A percentile compares a stretch with the other conserved stretches of the same genome.
Evolutionary conservation across 306 rosid species (phyloP).

Genomic region (Macrotyloma uniflorum): DNA sequence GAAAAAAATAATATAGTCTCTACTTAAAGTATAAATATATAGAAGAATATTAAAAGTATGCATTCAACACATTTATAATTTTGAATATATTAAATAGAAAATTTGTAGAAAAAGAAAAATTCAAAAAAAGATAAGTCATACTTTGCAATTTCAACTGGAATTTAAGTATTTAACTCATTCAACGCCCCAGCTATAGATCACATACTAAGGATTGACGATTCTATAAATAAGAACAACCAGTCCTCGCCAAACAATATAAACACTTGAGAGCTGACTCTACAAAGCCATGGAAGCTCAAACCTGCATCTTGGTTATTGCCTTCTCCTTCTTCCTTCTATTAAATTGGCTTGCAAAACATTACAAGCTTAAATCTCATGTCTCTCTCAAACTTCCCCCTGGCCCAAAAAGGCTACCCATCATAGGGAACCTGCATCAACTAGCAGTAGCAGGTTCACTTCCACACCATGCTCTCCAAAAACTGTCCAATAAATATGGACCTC

Average conservation of each 20-base stretch:
- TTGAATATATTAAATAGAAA: too few species aligned
- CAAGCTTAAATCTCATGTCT: background rate
- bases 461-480: conserved; percentile 9
- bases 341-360: background rate
- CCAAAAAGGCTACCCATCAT: conserved; percentile 35
- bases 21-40: too few species aligned
- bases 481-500: conserved; percentile 21
- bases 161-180: background rate
- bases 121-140: too few species aligned
- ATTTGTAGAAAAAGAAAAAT: too few species aligned
- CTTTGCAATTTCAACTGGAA: too few species aligned
- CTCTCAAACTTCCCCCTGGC: conserved; percentile 11
- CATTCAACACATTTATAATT: too few species aligned
- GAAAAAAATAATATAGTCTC: too few species aligned
- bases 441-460: conserved; percentile 17
- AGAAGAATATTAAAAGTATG: too few species aligned
- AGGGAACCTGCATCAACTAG: conserved; percentile 42
- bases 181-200: background rate
- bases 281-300: conserved; percentile 5
- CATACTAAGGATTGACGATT: background rate
- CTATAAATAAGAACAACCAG: background rate
- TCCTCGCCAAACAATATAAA: background rate
- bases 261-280: background rate
- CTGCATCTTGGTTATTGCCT: background rate
- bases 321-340: background rate